Base-by-base conservation (phyloP, 2,329 filamentous ascomycete genomes). In the Fusarium sulawesiense region DNA sequence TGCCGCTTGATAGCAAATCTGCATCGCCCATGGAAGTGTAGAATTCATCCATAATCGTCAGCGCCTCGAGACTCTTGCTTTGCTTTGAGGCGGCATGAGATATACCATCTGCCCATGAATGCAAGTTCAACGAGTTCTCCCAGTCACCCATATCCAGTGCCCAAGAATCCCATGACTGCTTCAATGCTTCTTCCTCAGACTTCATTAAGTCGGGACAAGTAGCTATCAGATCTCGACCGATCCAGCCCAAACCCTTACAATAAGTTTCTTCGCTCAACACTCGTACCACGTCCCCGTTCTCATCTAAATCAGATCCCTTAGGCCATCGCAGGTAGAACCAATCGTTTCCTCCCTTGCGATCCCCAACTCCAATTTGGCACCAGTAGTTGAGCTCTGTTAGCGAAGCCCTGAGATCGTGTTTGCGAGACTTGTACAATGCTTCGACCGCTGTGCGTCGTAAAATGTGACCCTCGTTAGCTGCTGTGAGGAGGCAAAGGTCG, bases 361-460 rank as follows among this genome's bases (percentile, higher is more conserved):
- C 96, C 7, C 96, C 97, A 12, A 99, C 89, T 0, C 92, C 93
- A 80, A 98, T 94, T 78, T 99, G 96, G 78, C 97, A 99, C 95
- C 95, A 99, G 77, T 97, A 96, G 77, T 97, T 91, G 29, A 99
- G 86, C 66, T 98, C 94, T 59, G 87, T 90, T 50, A 99, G 88
- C 4, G 91, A 90, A 23, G 91, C 93, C 57, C 96, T 90, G 14
- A 99, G 82, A 77, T 99, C 96, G 29, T 86, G 81, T 4, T 85
- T 78, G 56, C 92, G 91, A 16, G 88, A 88, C 56, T 86, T 83
- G 75, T 94, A 97, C 4, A 99, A 85, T 9, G 87, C 83, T 54
- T 86, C 84, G 1, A 97, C 86, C 0, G 93, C 88, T 27, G 87
- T 78, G 42, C 93, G 87, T 41, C 85, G 81, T 14, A 99, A 82